These are phyloP conservation scores for Ustulina deusta DNA, from an alignment of 2,329 filamentous ascomycete genomes.

Conservation along the genomic window DNA sequence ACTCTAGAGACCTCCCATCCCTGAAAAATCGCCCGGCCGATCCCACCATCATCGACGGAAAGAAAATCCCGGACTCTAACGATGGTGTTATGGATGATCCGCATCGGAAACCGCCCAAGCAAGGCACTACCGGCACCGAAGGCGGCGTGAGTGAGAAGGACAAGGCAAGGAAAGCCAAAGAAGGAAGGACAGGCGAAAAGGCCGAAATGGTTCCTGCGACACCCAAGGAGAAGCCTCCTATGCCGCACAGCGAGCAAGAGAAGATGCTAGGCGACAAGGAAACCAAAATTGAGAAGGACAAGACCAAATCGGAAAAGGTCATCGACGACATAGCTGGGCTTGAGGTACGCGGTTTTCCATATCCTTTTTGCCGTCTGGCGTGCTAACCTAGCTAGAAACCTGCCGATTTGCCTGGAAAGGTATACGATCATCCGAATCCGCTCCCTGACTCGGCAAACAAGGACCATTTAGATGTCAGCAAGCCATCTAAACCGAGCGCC, in stretches of 20 bases:
- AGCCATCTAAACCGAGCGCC: conserved; percentile 52
- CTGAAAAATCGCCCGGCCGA: conserved; percentile 65
- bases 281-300: conserved; percentile 55
- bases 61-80: conserved; percentile 71
- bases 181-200: conserved; percentile 73
- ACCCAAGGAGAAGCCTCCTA: conserved; percentile 85
- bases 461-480: conserved; percentile 68
- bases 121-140: conserved; percentile 88
- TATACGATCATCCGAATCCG: conserved; percentile 79
- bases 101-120: conserved; percentile 77
- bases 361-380: background rate
- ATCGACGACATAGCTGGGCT: conserved; percentile 61
- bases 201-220: conserved; percentile 80
- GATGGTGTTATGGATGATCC: conserved; percentile 96
- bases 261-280: conserved; percentile 65
- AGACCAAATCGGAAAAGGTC: conserved; percentile 58
- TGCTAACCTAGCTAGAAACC: conserved; percentile 73
- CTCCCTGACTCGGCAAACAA: conserved; percentile 74
- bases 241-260: conserved; percentile 84
- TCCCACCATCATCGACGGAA: conserved; percentile 67
- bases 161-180: conserved; percentile 77
- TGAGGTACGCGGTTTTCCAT: conserved; percentile 63
- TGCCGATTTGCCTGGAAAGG: conserved; percentile 80
- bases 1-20: conserved; percentile 56
- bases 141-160: conserved; percentile 90